phyloP scores from a whole-genome alignment of 1,139 yeast genomes.

The Kodamaea fungicola region DNA sequence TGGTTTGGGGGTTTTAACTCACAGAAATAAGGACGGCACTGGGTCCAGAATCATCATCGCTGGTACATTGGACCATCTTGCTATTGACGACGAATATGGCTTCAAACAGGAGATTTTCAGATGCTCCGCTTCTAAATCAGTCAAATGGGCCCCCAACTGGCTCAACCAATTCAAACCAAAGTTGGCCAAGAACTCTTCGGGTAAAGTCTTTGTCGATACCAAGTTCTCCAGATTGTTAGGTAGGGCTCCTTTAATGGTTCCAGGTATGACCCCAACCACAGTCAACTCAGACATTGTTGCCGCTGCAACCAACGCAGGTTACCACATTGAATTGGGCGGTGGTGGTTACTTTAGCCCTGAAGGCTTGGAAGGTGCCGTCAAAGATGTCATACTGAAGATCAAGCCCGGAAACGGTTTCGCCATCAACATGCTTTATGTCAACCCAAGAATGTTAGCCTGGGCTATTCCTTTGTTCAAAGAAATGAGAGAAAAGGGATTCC shows the following conservation, averaged over 20 bases:
- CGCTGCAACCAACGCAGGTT: constrained; percentile 92
- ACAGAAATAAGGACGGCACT: constrained; percentile 97
- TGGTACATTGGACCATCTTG: constrained; percentile 71
- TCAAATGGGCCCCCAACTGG: constrained; percentile 91
- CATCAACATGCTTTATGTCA: constrained; percentile 89
- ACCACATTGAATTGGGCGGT: constrained; percentile 96
- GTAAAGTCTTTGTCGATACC: constrained; percentile 84
- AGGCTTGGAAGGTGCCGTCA: constrained; percentile 71
- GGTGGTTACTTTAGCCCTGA: constrained; percentile 90
- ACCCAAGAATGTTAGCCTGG: constrained; percentile 98
- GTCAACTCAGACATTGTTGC: constrained; percentile 92
- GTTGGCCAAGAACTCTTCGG: constrained; percentile 62
- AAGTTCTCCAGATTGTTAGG: constrained; percentile 90
- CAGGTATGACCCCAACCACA: constrained; percentile 99
- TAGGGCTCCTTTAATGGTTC: constrained; percentile 94
- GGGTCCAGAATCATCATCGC: constrained; percentile 94
- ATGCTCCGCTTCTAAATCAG: constrained; percentile 49
- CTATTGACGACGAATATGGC: constrained; percentile 78
- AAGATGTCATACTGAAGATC: constrained; percentile 60
- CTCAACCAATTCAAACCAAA: constrained; percentile 82
- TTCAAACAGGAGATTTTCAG: constrained; percentile 94
- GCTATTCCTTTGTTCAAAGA: constrained; percentile 92
- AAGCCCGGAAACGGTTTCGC: constrained; percentile 89
- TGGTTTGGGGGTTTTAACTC: constrained; percentile 93
- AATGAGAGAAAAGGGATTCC: constrained; percentile 88